phyloP scores from a whole-genome alignment of 768 basidiomycete species.

The Phylloporus scabripes region DNA sequence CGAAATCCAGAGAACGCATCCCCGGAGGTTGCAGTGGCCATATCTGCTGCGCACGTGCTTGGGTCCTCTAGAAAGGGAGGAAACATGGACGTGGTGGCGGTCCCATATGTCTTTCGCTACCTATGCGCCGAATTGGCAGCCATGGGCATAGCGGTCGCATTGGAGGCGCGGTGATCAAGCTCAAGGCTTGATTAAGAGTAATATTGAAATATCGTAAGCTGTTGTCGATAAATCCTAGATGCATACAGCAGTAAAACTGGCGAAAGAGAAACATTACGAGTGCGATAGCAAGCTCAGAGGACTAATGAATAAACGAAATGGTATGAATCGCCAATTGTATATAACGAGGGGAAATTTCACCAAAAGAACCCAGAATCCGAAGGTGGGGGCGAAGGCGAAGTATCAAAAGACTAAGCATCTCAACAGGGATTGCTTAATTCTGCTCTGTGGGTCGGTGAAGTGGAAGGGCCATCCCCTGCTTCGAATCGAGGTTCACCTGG shows the following conservation, averaged over 20 bases:
- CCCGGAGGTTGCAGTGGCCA: constrained; percentile 56
- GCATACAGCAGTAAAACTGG: constrained; percentile 14
- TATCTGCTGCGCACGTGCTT: constrained; percentile 65
- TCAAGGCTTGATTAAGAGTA: neutral
- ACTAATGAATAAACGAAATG: constrained; percentile 14
- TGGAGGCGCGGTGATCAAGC: constrained; percentile 54
- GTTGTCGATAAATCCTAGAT: constrained; percentile 4
- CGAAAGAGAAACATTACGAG: constrained; percentile 11
- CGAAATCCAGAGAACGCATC: constrained; percentile 39
- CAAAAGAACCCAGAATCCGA: constrained; percentile 7
- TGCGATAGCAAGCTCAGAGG: constrained; percentile 5
- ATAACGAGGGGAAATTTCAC: constrained; percentile 4
- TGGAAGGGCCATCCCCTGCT: neutral
- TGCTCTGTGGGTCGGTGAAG: neutral
- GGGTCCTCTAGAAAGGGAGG: constrained; percentile 57
- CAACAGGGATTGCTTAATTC: constrained; percentile 8
- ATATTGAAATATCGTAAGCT: neutral
- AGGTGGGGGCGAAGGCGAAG: neutral
- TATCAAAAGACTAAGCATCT: constrained; percentile 11
- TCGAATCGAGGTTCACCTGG: neutral
- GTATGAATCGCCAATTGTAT: constrained; percentile 9
- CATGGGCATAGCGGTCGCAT: constrained; percentile 92
- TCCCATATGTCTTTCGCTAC: constrained; percentile 93
- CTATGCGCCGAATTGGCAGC: constrained; percentile 95
- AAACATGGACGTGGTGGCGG: constrained; percentile 89